These are phyloP conservation scores for Acacia crassicarpa DNA, from an alignment of 306 rosid species.

Conservation along the genomic window DNA sequence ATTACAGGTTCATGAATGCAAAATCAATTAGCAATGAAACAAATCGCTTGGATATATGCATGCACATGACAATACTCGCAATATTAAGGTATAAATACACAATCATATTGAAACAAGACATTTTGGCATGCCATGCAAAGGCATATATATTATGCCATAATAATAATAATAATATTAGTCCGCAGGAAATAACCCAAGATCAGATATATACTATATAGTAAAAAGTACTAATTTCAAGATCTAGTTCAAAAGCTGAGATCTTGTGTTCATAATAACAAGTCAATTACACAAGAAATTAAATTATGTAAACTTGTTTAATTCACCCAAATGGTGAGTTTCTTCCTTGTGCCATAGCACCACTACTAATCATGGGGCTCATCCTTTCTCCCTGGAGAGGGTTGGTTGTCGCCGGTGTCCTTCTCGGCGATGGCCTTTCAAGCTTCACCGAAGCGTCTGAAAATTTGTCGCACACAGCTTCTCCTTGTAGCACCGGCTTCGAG, in stretches of 20 bases:
- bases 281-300: slow-evolving; percentile 37
- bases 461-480: slow-evolving; percentile 45
- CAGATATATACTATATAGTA: neutral
- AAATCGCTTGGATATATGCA: neutral
- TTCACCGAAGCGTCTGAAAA: slow-evolving; percentile 53
- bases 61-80: slow-evolving; percentile 26
- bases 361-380: slow-evolving; percentile 74
- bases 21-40: neutral
- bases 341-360: slow-evolving; percentile 31
- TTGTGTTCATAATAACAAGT: slow-evolving; percentile 36
- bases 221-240: slow-evolving; percentile 7
- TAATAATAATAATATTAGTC: slow-evolving; percentile 29
- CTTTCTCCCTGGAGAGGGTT: slow-evolving; percentile 48
- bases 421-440: slow-evolving; percentile 86
- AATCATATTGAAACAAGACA: slow-evolving; percentile 31
- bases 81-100: slow-evolving; percentile 39
- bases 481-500: slow-evolving; percentile 60
- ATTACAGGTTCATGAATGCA: slow-evolving; percentile 3
- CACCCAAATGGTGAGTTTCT: slow-evolving; percentile 51
- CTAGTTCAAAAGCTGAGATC: slow-evolving; percentile 63
- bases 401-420: slow-evolving; percentile 31
- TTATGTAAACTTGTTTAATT: slow-evolving; percentile 4
- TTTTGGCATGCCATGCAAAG: slow-evolving; percentile 62
- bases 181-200: slow-evolving; percentile 25
- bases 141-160: slow-evolving; percentile 51